A percentile compares a stretch with the other conserved stretches of the same genome.
Evolutionary conservation across 2,329 filamentous ascomycete genomes (phyloP).

Genomic region (Aspergillus tanneri): DNA sequence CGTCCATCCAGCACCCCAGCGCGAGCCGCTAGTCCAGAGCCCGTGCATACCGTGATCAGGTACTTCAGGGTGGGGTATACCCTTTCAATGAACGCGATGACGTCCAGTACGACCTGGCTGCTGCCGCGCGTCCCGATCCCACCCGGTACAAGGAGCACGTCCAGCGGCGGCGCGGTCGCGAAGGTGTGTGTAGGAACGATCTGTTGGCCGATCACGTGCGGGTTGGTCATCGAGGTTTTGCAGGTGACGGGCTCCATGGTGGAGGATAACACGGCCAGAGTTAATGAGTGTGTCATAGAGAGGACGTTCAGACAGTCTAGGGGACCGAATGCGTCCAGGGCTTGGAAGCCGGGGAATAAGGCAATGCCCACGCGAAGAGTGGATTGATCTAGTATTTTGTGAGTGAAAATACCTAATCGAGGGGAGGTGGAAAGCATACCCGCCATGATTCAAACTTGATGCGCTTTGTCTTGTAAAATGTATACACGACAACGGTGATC

Average conservation of each 20-base stretch:
- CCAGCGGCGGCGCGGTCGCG: constrained; percentile 51
- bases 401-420: no score
- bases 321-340: constrained; percentile 47
- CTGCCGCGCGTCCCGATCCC: constrained; percentile 50
- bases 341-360: constrained; percentile 45
- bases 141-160: constrained; percentile 67
- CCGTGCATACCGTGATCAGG: constrained; percentile 67
- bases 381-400: no score
- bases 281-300: constrained; percentile 21
- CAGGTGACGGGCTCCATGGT: constrained; percentile 35
- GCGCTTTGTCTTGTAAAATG: no score
- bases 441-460: no score
- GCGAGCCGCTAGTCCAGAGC: constrained; percentile 57
- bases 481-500: no score
- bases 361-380: constrained; percentile 16
- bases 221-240: constrained; percentile 24
- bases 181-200: constrained; percentile 58
- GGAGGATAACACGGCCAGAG: constrained; percentile 31
- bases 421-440: no score
- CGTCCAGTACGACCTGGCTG: constrained; percentile 30
- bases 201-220: constrained; percentile 29
- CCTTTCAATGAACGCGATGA: constrained; percentile 49
- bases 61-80: constrained; percentile 52
- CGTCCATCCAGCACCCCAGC: constrained; percentile 61
- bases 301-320: constrained; percentile 47